phyloP scores from a whole-genome alignment of 2,329 filamentous ascomycete genomes.

The Penicillium palitans region DNA sequence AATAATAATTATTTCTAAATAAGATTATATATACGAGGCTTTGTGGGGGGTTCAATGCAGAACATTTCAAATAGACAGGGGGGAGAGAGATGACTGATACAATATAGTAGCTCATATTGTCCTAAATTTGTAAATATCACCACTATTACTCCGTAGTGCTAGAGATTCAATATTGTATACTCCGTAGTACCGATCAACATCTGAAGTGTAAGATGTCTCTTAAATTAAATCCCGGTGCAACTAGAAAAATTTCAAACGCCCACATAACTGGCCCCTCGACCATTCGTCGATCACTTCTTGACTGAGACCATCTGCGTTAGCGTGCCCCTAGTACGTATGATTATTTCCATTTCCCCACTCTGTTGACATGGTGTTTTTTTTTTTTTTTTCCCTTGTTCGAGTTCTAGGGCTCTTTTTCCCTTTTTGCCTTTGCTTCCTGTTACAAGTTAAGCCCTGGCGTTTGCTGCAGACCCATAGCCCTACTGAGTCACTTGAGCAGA shows the following conservation, averaged over 20 bases:
- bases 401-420: neutral
- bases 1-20: constrained; percentile 1
- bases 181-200: neutral
- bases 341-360: constrained; percentile 22
- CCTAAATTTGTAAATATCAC: neutral
- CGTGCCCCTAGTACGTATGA: constrained; percentile 26
- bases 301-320: constrained; percentile 28
- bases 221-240: constrained; percentile 2
- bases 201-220: neutral
- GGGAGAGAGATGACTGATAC: neutral
- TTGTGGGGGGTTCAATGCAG: neutral
- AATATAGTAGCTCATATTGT: neutral
- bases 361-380: constrained; percentile 1
- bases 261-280: constrained; percentile 9
- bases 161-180: neutral
- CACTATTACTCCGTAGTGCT: neutral
- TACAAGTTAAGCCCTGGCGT: constrained; percentile 17
- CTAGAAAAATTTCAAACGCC: constrained; percentile 18
- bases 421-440: neutral
- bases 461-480: neutral
- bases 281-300: constrained; percentile 26
- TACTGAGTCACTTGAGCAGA: neutral
- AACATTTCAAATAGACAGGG: constrained; percentile 3
- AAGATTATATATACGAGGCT: neutral
- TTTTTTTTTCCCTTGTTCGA: neutral